These are phyloP conservation scores for Teunomyces tritomae DNA, from an alignment of 805 yeast species.

Conservation along the genomic window DNA sequence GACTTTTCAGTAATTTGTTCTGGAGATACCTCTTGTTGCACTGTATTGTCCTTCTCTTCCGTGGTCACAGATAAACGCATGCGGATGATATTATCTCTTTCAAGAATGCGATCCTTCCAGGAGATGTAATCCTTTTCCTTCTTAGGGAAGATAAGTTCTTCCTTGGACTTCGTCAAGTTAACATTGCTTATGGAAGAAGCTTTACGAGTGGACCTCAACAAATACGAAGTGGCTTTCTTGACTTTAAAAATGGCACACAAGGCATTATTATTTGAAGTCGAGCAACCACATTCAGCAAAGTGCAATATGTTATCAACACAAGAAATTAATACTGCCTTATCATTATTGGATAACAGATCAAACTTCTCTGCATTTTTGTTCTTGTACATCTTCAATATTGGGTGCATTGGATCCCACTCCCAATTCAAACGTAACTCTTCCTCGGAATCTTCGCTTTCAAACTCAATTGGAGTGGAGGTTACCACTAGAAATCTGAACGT, in stretches of 20 bases:
- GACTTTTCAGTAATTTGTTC: conserved; percentile 9
- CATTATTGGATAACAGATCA: conserved; percentile 53
- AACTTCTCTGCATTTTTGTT: conserved; percentile 31
- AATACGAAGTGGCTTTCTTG: conserved; percentile 58
- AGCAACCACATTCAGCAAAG: conserved; percentile 63
- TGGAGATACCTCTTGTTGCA: conserved; percentile 9
- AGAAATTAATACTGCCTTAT: conserved; percentile 54
- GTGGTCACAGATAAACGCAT: conserved; percentile 19
- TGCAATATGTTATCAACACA: conserved; percentile 62
- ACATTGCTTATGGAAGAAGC: conserved; percentile 39
- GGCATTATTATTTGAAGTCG: conserved; percentile 34
- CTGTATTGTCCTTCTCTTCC: conserved; percentile 11
- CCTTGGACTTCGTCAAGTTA: conserved; percentile 35
- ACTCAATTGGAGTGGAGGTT: conserved; percentile 51
- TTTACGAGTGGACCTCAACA: conserved; percentile 58
- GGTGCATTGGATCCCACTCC: conserved; percentile 86
- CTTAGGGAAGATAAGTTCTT: conserved; percentile 34
- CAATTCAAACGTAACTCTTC: conserved; percentile 77
- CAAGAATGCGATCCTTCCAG: conserved; percentile 33
- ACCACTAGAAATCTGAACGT: conserved; percentile 51
- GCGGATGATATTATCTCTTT: conserved; percentile 28
- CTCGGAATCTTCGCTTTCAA: conserved; percentile 40
- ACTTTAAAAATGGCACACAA: conserved; percentile 60
- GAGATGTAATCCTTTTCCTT: conserved; percentile 31
- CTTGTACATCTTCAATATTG: conserved; percentile 55